Evolutionary conservation across 2,329 filamentous ascomycete genomes (phyloP), one percentile per base, ranked within the genome.

Genomic region (Trichoderma afroharzianum): DNA sequence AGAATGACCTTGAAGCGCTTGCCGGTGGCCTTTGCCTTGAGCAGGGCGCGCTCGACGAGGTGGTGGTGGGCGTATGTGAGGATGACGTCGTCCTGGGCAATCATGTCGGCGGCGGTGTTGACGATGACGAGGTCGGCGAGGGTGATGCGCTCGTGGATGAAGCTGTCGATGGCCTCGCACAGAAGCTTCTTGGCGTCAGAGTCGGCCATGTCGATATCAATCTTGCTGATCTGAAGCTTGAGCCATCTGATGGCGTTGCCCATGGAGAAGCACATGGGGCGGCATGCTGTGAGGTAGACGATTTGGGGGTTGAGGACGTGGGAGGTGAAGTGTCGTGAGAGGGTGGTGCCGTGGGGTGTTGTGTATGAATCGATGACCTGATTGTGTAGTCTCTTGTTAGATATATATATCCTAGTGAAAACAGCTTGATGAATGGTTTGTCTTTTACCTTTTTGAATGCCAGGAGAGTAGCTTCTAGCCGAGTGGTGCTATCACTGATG

Each of bases 211-310:
- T 95, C 92, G 53, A 95, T 94, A 77, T 98, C 94, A 72, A 98
- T 91, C 76, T 94, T 94, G 77, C 93, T 92, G 79, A 99, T 95
- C 77, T 94, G 90, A 62, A 97, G 89, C 85, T 99, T 99, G 63
- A 99, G 87, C 87, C 94, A 95, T 69, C 96, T 90, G 79, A 99
- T 97, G 43, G 94, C 94, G 80, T 98, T 99, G 73, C 96, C 96
- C 91, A 98, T 97, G 73, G 93, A 94, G 82, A 97, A 96, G 75
- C 93, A 97, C 83, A 99, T 93, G 39, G 96, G 95, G n/a, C 96
- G 91, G 79, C 95, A 98, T 75, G 94, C 94, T 72, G 93, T 93
- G 73, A 99, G 88, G 79, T 97, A 98, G 75, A 97, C 94, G 78
- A 99, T 98, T 82, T 99, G 96, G 47, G 95, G 93, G 78, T 94